Base-by-base conservation (phyloP, 2,329 filamentous ascomycete genomes). In the Aspergillus texensis region DNA sequence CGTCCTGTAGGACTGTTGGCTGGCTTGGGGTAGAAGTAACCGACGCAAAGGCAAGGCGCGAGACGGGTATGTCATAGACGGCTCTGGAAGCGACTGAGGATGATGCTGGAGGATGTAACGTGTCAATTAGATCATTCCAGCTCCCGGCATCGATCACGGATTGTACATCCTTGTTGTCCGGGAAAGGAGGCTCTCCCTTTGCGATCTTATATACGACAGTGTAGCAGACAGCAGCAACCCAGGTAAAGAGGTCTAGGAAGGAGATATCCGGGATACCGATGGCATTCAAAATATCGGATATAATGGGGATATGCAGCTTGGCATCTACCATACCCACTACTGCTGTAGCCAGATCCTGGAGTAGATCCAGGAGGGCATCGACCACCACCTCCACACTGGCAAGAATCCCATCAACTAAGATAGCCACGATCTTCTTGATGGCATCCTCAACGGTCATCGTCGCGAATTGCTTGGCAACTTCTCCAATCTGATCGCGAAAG, bases 281-380 rank as follows among this genome's bases (percentile, higher is more conserved):
- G 0, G 30, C 32, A 32, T 59, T 63, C 12, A 65, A 56, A 28
- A 63, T 61, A 2, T 61, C 61, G 5, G 64, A 63, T 14, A 65
- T 62, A 2, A 65, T 45, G 2, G 64, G 61, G 26, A 63, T 63
- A 28, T 65, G 64, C 24, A 65, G 52, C 14, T 65, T 65, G 0
- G 58, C 50, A 8, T 65, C 61, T 3, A 65, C n/a, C 2, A 65
- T 32, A 16, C 3, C 10, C 26, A 62, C 16, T 11, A 58, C 64
- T 4, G 61, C n/a, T 8, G 32, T 9, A 3, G 61, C 55, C 1
- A 65, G 3, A 11, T 8, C 26, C 11, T 36, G 14, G 6, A 65
- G 43, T 12, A 65, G 41, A 26, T 59, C 28, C 6, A 65, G 9
- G 14, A 65, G 9, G 6, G 58, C 43, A n/a, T 63, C 61, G 1